Evolutionary conservation across 257 asterid genomes (phyloP), one percentile per base, ranked within the genome.

Genomic region (Primulina eburnea): DNA sequence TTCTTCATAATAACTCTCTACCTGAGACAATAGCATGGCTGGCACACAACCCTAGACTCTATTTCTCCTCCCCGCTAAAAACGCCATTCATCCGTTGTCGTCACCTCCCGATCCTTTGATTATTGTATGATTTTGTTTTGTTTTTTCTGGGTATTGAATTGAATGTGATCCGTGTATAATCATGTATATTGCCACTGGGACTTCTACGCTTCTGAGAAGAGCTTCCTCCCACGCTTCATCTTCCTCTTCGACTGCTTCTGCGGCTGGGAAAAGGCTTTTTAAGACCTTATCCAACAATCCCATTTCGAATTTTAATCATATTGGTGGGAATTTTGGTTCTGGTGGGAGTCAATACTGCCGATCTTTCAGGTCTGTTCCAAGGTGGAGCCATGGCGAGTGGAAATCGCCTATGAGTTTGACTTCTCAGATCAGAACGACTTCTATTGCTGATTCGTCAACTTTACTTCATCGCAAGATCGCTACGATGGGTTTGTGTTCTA

Each of bases 361-460:
- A 77, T 84, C 81, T 62, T 76, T 84, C 29, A 73, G 83, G 56
- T 82, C 89, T 11, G 85, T 80, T 40, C 77, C 90, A 61, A 78
- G 95, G 74, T 90, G 97, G 97, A 90, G 98, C 68, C 98, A 92
- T 89, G 95, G 97, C 57, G 95, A 80, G 62, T 92, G 98, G 97
- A 85, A 87, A 69, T 92, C 97, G 33, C 96, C 91, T 24, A 21
- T 83, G 38, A 82, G 87, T 75, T 82, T 84, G 26, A 68, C 80
- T 55, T 71, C 95, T 21, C 97, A 89, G 92, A 87, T 90, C 96
- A 89, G 96, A 77, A 79, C 79, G 21, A 75, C 87, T n/a, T 59
- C 97, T 38, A 50, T 50, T 50, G 78, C 72, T 20, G 78, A 82
- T 33, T 55, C 81, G 11, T 76, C 82, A 37, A 80, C 74, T 69